Conservation (phyloP, 2,329 filamentous ascomycete genomes). For the Aspergillus novofumigatus region DNA sequence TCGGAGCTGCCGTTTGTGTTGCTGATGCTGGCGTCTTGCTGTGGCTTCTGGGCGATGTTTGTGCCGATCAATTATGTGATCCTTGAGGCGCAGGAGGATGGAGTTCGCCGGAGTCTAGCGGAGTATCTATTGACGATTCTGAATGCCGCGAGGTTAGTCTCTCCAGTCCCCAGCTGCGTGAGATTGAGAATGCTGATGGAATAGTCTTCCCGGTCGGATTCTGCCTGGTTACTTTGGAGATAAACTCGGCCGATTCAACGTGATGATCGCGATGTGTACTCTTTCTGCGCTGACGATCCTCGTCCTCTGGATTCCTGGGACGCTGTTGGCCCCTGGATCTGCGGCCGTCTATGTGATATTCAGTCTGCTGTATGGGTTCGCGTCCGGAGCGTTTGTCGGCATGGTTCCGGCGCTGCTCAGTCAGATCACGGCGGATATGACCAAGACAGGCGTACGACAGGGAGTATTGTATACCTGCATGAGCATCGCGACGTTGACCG, state of each 20-base stretch:
- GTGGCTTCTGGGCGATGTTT: conserved; percentile 60
- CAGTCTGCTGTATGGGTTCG: conserved; percentile 62
- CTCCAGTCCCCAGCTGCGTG: background rate
- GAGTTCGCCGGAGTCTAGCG: conserved; percentile 47
- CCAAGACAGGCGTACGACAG: conserved; percentile 62
- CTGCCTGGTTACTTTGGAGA: conserved; percentile 54
- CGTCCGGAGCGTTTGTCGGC: conserved; percentile 61
- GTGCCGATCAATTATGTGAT: conserved; percentile 52
- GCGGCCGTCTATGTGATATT: conserved; percentile 60
- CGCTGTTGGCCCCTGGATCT: conserved; percentile 35
- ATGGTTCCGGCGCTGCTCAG: conserved; percentile 62
- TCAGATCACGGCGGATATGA: conserved; percentile 61
- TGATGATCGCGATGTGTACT: conserved; percentile 30
- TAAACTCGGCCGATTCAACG: conserved; percentile 36
- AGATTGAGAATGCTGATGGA: background rate
- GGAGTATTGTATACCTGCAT: conserved; percentile 61
- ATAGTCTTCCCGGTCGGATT: conserved; percentile 52
- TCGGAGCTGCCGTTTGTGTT: conserved; percentile 45
- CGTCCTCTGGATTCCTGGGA: conserved; percentile 46
- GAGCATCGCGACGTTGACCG: conserved; percentile 60
- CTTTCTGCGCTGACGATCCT: conserved; percentile 47
- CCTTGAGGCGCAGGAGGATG: conserved; percentile 43
- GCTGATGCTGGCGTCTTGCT: conserved; percentile 46
- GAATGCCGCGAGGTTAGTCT: conserved; percentile 39
- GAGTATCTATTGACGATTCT: conserved; percentile 53